These are phyloP conservation scores for Croton laevigatus DNA, from an alignment of 441 rosid species.

Conservation along the genomic window DNA sequence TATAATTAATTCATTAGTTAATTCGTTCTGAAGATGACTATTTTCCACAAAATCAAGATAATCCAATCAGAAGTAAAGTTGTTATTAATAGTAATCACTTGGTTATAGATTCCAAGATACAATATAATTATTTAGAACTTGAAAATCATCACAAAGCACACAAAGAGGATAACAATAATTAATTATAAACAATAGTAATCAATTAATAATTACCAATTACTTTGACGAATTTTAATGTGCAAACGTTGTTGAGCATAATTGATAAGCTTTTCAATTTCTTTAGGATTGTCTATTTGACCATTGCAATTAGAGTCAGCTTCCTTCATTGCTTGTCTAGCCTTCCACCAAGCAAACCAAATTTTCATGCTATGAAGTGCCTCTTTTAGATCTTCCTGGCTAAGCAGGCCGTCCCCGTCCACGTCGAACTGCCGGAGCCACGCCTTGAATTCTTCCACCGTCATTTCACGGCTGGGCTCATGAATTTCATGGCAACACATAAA, in stretches of 20 bases:
- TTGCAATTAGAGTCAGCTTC: conserved; percentile 22
- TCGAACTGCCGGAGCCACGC: conserved; percentile 25
- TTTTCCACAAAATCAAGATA: no score
- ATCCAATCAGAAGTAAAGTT: no score
- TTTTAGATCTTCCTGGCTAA: conserved; percentile 32
- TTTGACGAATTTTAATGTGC: conserved; percentile 34
- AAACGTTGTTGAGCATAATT: conserved; percentile 28
- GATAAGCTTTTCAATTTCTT: conserved; percentile 33
- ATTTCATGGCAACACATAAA: conserved; percentile 19
- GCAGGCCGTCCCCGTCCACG: conserved; percentile 23
- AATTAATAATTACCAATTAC: conserved; percentile 12
- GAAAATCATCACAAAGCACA: background rate
- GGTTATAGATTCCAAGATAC: background rate
- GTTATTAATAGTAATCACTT: background rate
- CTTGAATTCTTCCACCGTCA: conserved; percentile 35
- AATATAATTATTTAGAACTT: conserved; percentile 6
- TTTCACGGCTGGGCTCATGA: conserved; percentile 25
- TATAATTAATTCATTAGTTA: no score
- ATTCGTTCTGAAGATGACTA: no score
- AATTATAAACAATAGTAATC: background rate
- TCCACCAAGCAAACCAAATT: conserved; percentile 38
- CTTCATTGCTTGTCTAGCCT: conserved; percentile 34
- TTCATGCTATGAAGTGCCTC: conserved; percentile 29
- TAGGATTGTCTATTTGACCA: conserved; percentile 25
- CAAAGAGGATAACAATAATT: background rate